phyloP scores from a whole-genome alignment of 192 early-diverging fungal genomes.

The Phlyctochytrium bullatum region DNA sequence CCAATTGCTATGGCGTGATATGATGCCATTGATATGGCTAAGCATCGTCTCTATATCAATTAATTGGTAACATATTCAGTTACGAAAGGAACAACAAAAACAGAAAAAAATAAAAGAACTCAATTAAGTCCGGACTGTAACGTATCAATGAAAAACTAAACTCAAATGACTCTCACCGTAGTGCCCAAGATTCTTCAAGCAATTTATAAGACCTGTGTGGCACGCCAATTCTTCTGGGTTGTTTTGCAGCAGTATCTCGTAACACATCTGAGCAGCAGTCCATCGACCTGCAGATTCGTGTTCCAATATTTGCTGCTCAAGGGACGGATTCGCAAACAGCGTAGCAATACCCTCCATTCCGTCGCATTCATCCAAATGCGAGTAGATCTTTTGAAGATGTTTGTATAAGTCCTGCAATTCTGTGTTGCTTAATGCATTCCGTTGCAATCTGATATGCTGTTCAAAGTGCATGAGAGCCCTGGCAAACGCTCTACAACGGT shows the following conservation, averaged over 20 bases:
- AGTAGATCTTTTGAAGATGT: slow-evolving; percentile 60
- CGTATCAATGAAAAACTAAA: not conserved
- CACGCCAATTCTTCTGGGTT: slow-evolving; percentile 41
- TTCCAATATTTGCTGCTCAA: slow-evolving; percentile 66
- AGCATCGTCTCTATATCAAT: slow-evolving; percentile 48
- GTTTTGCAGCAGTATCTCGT: slow-evolving; percentile 51
- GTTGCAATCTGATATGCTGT: slow-evolving; percentile 51
- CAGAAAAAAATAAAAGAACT: not conserved
- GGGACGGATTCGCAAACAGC: slow-evolving; percentile 42
- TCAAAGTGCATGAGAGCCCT: slow-evolving; percentile 72
- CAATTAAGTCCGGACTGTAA: not conserved
- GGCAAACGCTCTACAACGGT: slow-evolving; percentile 58
- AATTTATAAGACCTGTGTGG: slow-evolving; percentile 64
- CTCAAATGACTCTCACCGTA: slow-evolving; percentile 46
- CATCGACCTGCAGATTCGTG: slow-evolving; percentile 64
- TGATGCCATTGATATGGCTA: slow-evolving; percentile 43
- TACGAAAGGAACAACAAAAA: slow-evolving; percentile 3
- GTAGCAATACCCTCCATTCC: slow-evolving; percentile 64
- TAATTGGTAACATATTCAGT: not conserved
- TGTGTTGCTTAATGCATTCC: slow-evolving; percentile 1
- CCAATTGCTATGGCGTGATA: slow-evolving; percentile 49
- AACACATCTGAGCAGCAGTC: slow-evolving; percentile 65
- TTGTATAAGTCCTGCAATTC: slow-evolving; percentile 47
- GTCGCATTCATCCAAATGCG: slow-evolving; percentile 67
- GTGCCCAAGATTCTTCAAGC: slow-evolving; percentile 67